A percentile compares a stretch with the other conserved stretches of the same genome.
Evolutionary conservation across 73 alveolate genomes (phyloP).

Genomic region (Tetrahymena malaccensis): DNA sequence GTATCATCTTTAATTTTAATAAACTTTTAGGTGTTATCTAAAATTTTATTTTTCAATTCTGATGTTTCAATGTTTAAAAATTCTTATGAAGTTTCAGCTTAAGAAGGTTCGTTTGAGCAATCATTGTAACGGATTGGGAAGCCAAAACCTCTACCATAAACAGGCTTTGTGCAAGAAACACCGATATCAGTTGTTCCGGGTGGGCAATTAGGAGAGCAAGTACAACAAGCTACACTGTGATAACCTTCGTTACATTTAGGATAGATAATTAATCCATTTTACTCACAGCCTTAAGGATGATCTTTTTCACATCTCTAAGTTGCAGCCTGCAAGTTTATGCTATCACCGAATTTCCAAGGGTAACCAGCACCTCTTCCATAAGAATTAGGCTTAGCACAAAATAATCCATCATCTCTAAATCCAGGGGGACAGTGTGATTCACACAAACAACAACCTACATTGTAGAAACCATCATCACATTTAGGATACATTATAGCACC

Average conservation of each 20-base stretch:
- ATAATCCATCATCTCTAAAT: neutral
- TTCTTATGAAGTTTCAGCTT: neutral
- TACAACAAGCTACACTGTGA: neutral
- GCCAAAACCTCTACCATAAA: neutral
- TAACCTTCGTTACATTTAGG: neutral
- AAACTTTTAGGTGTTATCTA: neutral
- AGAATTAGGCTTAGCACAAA: neutral
- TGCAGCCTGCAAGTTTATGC: neutral
- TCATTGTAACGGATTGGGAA: conserved; percentile 9
- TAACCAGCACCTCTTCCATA: neutral
- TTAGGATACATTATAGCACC: conserved; percentile 10
- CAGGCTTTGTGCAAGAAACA: too few species aligned
- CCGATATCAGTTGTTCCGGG: neutral
- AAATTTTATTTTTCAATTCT: neutral
- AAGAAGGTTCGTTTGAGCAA: neutral
- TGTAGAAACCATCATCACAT: conserved; percentile 29
- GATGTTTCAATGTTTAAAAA: too few species aligned
- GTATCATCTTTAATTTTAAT: neutral
- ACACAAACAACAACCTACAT: conserved; percentile 25
- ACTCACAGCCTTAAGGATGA: neutral
- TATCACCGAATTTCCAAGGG: neutral
- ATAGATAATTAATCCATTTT: neutral
- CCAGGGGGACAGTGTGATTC: neutral
- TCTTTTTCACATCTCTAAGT: neutral
- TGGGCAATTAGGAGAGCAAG: neutral